Evolutionary conservation across 345 rosid genomes (phyloP).

Genomic region (Eucalyptus camaldulensis): DNA sequence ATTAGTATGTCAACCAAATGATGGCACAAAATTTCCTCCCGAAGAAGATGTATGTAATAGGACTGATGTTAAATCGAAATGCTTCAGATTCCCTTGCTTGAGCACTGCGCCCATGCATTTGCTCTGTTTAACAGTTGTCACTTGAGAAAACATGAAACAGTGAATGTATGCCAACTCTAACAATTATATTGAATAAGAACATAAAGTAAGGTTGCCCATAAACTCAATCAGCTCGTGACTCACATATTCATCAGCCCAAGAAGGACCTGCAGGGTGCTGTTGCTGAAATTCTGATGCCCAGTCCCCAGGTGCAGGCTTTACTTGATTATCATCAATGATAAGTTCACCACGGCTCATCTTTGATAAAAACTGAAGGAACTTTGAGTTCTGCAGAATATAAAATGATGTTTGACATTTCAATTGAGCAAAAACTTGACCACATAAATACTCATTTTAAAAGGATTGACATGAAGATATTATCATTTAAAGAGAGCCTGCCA

Average conservation of each 20-base stretch:
- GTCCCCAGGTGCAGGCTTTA: constrained; percentile 64
- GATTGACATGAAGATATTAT: background rate
- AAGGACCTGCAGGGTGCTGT: constrained; percentile 43
- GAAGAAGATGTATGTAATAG: background rate
- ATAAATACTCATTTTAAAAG: background rate
- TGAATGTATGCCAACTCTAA: background rate
- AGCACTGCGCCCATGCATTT: background rate
- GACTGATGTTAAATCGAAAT: background rate
- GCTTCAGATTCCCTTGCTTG: background rate
- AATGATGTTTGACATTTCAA: background rate
- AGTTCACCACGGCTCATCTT: constrained; percentile 99
- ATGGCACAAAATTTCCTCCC: background rate
- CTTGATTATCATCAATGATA: constrained; percentile 87
- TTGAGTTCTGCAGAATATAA: constrained; percentile 72
- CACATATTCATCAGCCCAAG: constrained; percentile 93
- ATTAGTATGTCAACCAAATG: background rate
- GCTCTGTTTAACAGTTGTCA: background rate
- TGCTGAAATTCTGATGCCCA: constrained; percentile 95
- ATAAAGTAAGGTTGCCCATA: background rate
- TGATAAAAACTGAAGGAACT: constrained; percentile 94
- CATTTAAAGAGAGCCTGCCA: background rate
- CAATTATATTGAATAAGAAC: background rate
- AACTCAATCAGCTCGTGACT: constrained; percentile 27
- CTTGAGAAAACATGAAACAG: background rate
- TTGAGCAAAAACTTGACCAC: background rate